Percentiles rank a stretch among this genome's conserved stretches.
These are phyloP conservation scores for Raddia guianensis DNA, from an alignment of 176 grass and related monocot species.

Conservation along the genomic window DNA sequence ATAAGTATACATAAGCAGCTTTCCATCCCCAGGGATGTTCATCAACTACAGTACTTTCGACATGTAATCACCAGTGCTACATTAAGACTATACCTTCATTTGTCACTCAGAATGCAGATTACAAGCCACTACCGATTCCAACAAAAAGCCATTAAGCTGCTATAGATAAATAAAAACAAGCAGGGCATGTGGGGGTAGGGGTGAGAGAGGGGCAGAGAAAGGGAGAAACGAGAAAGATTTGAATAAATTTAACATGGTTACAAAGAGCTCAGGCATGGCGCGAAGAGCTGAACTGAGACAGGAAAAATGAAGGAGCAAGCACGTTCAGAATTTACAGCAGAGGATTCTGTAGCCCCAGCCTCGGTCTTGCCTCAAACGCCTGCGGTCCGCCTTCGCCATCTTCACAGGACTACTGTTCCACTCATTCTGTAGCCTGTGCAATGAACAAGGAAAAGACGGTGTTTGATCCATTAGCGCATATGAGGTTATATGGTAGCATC, in stretches of 20 bases:
- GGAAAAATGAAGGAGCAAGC: constrained; percentile 25
- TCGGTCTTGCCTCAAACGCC: constrained; percentile 53
- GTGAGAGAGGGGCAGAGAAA: background rate
- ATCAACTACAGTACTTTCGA: constrained; percentile 11
- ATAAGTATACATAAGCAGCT: background rate
- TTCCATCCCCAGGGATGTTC: background rate
- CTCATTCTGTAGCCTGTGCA: constrained; percentile 71
- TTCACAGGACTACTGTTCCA: constrained; percentile 92
- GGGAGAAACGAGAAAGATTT: constrained; percentile 34
- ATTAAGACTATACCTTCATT: constrained; percentile 50
- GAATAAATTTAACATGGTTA: constrained; percentile 65
- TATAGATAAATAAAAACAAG: constrained; percentile 56
- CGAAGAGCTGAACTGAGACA: constrained; percentile 34
- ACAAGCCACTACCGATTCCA: constrained; percentile 52
- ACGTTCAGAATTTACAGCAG: constrained; percentile 84
- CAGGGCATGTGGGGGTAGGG: constrained; percentile 35
- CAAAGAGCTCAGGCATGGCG: constrained; percentile 33
- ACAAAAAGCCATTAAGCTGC: constrained; percentile 57
- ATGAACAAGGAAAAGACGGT: background rate
- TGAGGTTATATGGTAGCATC: constrained; percentile 6
- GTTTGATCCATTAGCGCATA: background rate
- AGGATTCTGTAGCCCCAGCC: constrained; percentile 68
- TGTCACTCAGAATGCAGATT: constrained; percentile 47
- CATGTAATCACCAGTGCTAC: constrained; percentile 3
- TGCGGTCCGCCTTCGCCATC: constrained; percentile 78